Evolutionary conservation across 176 grass and related monocot genomes (phyloP).

Genomic region (Elymus sibiricus): DNA sequence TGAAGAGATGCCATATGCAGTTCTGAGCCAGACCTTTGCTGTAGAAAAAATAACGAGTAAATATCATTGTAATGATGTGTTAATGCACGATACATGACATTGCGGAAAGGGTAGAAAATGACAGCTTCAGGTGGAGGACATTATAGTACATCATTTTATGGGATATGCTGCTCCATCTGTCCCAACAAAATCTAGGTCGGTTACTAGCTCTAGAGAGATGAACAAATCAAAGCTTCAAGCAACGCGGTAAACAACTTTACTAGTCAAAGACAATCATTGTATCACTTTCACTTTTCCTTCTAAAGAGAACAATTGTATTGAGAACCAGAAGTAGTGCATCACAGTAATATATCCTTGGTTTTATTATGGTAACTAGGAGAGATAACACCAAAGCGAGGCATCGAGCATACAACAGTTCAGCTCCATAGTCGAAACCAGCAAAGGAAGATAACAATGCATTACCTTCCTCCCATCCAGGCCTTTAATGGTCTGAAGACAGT

Average conservation of each 20-base stretch:
- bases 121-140: not conserved
- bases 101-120: not conserved
- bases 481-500: conserved; percentile 88
- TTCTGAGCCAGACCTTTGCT: conserved; percentile 69
- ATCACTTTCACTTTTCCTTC: not conserved
- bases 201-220: not conserved
- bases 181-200: not conserved
- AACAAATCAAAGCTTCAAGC: not conserved
- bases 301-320: not conserved
- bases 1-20: conserved; percentile 40
- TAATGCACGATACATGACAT: not conserved
- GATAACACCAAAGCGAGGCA: not conserved
- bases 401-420: not conserved
- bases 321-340: not conserved
- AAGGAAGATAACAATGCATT: not conserved
- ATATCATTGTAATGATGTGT: not conserved
- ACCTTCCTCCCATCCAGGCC: conserved; percentile 89
- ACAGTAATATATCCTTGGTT: not conserved
- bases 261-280: not conserved
- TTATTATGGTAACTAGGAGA: not conserved
- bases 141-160: not conserved
- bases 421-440: conserved; percentile 28
- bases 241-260: not conserved
- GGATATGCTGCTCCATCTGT: not conserved
- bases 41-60: not conserved